These are phyloP conservation scores for Neurospora intermedia DNA, from an alignment of 495 filamentous ascomycete species.

Conservation along the genomic window DNA sequence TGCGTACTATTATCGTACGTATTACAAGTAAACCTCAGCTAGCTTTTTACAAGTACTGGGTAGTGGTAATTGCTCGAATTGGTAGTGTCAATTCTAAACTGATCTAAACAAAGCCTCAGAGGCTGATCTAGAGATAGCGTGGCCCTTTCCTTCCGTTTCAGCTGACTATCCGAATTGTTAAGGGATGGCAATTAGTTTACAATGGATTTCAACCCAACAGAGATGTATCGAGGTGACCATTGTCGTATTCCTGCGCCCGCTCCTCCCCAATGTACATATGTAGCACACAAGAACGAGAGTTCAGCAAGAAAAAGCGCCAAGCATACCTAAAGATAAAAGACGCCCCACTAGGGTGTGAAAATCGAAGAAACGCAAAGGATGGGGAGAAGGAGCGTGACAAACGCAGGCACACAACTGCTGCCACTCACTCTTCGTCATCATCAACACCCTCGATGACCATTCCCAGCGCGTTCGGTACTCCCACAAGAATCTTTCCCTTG, in stretches of 20 bases:
- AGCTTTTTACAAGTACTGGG: not conserved
- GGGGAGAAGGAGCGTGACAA: not conserved
- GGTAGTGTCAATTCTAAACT: not conserved
- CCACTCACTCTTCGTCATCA: constrained; percentile 4
- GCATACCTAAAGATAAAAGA: not conserved
- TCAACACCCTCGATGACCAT: constrained; percentile 43
- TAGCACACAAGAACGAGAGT: not conserved
- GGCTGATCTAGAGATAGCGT: not conserved
- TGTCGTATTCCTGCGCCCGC: not conserved
- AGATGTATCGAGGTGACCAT: not conserved
- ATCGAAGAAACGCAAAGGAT: not conserved
- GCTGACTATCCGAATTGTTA: not conserved
- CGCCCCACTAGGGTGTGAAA: too few species aligned
- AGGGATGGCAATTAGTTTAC: not conserved
- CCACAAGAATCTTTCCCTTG: constrained; percentile 63
- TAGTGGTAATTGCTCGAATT: not conserved
- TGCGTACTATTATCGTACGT: not conserved
- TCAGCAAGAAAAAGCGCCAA: not conserved
- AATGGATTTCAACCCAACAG: not conserved
- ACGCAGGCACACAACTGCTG: not conserved
- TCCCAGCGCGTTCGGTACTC: constrained; percentile 55
- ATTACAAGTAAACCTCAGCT: not conserved
- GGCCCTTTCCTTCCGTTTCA: not conserved
- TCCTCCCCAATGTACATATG: not conserved
- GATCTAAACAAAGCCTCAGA: not conserved